Evolutionary conservation across 768 basidiomycete species (phyloP).

Genomic region (Tylopilus sp.): DNA sequence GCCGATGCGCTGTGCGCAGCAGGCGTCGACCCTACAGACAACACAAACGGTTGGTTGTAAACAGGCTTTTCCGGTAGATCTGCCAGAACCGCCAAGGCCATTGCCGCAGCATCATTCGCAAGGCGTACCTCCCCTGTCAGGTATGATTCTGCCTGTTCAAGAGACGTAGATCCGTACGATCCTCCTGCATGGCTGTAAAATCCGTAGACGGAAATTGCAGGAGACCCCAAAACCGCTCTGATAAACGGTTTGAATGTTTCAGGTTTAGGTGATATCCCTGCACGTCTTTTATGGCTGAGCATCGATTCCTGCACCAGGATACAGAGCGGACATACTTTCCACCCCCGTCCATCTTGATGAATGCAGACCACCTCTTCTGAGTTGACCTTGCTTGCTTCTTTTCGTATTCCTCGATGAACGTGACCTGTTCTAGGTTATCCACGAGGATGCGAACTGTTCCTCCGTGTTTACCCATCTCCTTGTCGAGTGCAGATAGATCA

Average conservation of each 20-base stretch:
- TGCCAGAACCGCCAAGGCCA: conserved; percentile 47
- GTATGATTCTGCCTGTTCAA: conserved; percentile 60
- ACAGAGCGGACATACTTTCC: conserved; percentile 51
- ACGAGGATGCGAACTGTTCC: conserved; percentile 65
- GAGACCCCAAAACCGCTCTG: conserved; percentile 47
- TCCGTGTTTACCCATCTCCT: conserved; percentile 51
- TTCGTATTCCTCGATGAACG: conserved; percentile 61
- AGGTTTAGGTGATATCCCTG: conserved; percentile 58
- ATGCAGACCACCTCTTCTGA: conserved; percentile 67
- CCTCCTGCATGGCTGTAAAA: conserved; percentile 83
- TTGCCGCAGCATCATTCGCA: conserved; percentile 62
- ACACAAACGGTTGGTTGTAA: conserved; percentile 52
- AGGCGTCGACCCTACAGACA: conserved; percentile 86
- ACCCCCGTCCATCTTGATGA: conserved; percentile 79
- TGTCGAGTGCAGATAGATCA: conserved; percentile 60
- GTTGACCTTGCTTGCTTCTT: conserved; percentile 33
- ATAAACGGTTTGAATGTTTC: conserved; percentile 55
- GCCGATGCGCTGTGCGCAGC: conserved; percentile 75
- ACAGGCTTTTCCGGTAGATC: conserved; percentile 30
- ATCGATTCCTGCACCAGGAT: not conserved
- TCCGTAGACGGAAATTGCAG: conserved; percentile 63
- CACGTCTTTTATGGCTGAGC: conserved; percentile 51
- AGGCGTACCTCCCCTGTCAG: conserved; percentile 67
- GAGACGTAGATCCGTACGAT: conserved; percentile 71
- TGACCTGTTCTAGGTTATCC: conserved; percentile 73